A percentile compares a stretch with the other conserved stretches of the same genome.
These are phyloP conservation scores for Cladosporium sphaerospermum DNA, from an alignment of 2,329 filamentous ascomycete genomes.

Conservation along the genomic window DNA sequence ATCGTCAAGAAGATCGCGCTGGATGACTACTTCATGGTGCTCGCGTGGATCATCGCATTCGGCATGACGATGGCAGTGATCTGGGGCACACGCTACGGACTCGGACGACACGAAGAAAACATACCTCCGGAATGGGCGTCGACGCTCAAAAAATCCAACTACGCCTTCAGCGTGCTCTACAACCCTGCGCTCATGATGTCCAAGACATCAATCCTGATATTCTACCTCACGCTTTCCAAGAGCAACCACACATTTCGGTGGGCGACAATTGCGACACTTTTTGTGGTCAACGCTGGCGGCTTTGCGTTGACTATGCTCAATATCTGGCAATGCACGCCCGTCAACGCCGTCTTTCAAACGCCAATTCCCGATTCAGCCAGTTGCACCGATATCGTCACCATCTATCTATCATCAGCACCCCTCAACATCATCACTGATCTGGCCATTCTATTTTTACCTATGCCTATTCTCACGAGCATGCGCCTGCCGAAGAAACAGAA, in stretches of 20 bases:
- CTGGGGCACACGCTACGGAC: conserved; percentile 56
- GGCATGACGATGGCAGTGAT: conserved; percentile 62
- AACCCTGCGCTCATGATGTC: conserved; percentile 86
- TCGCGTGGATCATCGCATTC: conserved; percentile 70
- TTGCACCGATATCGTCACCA: conserved; percentile 57
- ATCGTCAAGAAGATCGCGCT: conserved; percentile 66
- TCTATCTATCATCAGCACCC: conserved; percentile 70
- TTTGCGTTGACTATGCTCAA: conserved; percentile 77
- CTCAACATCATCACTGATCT: conserved; percentile 90
- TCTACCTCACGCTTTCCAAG: conserved; percentile 77
- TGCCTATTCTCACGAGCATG: conserved; percentile 84
- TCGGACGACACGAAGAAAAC: conserved; percentile 61
- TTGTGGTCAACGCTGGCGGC: conserved; percentile 72
- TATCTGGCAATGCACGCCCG: conserved; percentile 75
- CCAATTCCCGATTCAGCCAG: conserved; percentile 40
- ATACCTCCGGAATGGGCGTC: conserved; percentile 47
- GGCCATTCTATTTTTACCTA: conserved; percentile 77
- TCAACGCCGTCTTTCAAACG: conserved; percentile 60
- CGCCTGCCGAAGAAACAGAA: conserved; percentile 79
- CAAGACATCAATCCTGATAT: conserved; percentile 87
- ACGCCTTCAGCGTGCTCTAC: conserved; percentile 57
- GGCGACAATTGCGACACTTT: conserved; percentile 73
- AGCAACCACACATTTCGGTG: conserved; percentile 71
- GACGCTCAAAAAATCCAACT: conserved; percentile 52
- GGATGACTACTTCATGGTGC: conserved; percentile 76